These are phyloP conservation scores for Centella asiatica DNA, from an alignment of 129 eudicot species.

Conservation along the genomic window DNA sequence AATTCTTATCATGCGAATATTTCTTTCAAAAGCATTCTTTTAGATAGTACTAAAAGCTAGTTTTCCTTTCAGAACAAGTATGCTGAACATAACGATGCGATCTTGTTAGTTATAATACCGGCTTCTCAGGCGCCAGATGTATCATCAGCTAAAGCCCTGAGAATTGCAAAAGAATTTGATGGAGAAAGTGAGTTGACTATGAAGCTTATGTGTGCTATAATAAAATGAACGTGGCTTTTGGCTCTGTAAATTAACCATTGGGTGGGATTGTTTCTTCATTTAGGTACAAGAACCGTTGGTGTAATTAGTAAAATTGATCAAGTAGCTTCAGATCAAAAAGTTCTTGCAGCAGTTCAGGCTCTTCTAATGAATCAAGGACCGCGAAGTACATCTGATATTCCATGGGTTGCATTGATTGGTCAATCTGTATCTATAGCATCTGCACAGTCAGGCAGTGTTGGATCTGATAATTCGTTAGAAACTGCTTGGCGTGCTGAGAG, in stretches of 20 bases:
- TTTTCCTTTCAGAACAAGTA: constrained; percentile 55
- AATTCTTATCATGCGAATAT: not conserved
- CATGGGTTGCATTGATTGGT: constrained; percentile 98
- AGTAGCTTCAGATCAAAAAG: constrained; percentile 90
- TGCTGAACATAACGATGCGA: constrained; percentile 89
- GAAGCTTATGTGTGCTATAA: not conserved
- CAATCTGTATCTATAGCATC: constrained; percentile 95
- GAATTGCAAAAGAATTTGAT: constrained; percentile 87
- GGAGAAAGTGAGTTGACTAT: constrained; percentile 58
- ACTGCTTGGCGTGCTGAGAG: constrained; percentile 99
- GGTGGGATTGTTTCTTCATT: constrained; percentile 5
- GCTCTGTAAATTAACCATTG: not conserved
- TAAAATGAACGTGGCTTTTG: not conserved
- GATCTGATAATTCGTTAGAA: constrained; percentile 86
- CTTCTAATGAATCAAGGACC: constrained; percentile 95
- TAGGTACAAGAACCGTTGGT: constrained; percentile 95
- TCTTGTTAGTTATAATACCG: constrained; percentile 76
- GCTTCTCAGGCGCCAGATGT: constrained; percentile 94
- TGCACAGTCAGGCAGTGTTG: constrained; percentile 83
- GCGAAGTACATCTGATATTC: constrained; percentile 80
- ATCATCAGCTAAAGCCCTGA: constrained; percentile 81
- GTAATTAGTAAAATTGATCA: constrained; percentile 96
- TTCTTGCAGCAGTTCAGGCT: constrained; percentile 98
- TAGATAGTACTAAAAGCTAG: constrained; percentile 8
- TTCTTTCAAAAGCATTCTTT: not conserved